Conservation (phyloP, 108 stramenopile genomes). For the Poteriospumella lacustris region DNA sequence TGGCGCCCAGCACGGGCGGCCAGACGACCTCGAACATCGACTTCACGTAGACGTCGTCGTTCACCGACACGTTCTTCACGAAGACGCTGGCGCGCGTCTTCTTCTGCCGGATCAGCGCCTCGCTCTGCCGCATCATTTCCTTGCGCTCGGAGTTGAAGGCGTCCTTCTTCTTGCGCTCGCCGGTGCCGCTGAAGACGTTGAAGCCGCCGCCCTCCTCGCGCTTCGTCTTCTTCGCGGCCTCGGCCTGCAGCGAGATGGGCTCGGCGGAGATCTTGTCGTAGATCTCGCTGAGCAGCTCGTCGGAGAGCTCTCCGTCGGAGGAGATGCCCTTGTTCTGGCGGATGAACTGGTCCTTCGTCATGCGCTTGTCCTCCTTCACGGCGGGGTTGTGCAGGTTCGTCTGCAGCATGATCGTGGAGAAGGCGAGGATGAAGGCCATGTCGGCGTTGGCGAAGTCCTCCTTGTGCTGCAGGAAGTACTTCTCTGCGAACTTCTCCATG, state of each 20-base stretch:
- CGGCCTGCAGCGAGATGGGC: conserved; percentile 93
- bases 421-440: conserved; percentile 91
- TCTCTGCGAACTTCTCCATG: conserved; percentile 97
- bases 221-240: conserved; percentile 72
- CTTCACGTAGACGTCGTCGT: conserved; percentile 72
- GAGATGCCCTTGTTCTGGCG: conserved; percentile 92
- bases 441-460: conserved; percentile 84
- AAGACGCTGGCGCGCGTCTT: conserved; percentile 31
- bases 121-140: conserved; percentile 80
- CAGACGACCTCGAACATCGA: conserved; percentile 97
- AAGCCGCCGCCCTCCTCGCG: conserved; percentile 41
- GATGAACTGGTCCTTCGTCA: conserved; percentile 87
- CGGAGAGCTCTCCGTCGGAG: conserved; percentile 84
- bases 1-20: conserved; percentile 87
- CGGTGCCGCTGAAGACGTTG: conserved; percentile 61
- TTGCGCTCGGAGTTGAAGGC: conserved; percentile 83
- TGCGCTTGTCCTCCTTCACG: conserved; percentile 74
- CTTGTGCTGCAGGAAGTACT: conserved; percentile 70
- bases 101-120: conserved; percentile 68
- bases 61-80: too few relatives aligned
- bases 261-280: conserved; percentile 84
- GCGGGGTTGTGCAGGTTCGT: conserved; percentile 97
- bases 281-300: conserved; percentile 74
- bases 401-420: conserved; percentile 97
- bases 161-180: conserved; percentile 69